phyloP scores from a whole-genome alignment of 345 rosid genomes.

The Eutrema japonicum region DNA sequence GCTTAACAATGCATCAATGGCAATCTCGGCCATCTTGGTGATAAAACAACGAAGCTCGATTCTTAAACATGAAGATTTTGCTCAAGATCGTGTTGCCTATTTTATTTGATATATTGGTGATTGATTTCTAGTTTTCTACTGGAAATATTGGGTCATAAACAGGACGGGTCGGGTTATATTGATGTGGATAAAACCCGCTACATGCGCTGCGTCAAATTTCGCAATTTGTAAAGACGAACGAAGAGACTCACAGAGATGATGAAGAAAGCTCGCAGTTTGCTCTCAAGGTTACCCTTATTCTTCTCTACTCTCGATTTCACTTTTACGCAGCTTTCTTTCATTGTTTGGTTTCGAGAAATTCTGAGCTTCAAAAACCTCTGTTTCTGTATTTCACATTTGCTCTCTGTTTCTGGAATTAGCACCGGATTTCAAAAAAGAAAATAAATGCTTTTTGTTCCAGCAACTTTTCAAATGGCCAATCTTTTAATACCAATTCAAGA shows the following conservation, averaged over 20 bases:
- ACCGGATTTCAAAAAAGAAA: too few relatives aligned
- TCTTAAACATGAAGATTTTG: background rate
- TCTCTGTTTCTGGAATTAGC: slow-evolving; percentile 9
- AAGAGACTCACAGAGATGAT: background rate
- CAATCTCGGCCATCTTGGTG: too few relatives aligned
- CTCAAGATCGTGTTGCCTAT: background rate
- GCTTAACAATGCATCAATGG: too few relatives aligned
- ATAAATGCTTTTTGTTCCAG: background rate
- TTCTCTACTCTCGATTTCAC: too few relatives aligned
- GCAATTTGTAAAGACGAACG: background rate
- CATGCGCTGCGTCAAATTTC: background rate
- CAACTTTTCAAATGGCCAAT: background rate
- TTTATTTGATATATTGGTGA: too few relatives aligned
- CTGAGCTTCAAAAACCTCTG: background rate
- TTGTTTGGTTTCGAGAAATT: background rate
- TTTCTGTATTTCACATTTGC: background rate
- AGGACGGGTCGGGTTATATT: background rate
- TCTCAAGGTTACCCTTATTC: too few relatives aligned
- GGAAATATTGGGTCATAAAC: background rate
- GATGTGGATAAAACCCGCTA: background rate
- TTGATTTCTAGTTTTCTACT: too few relatives aligned
- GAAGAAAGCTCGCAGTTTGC: background rate
- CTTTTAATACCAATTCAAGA: background rate
- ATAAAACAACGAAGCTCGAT: background rate
- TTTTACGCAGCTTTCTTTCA: too few relatives aligned